Percentiles rank a stretch among this genome's conserved stretches.
Evolutionary conservation across 1,284 basidiomycete species (phyloP).

Genomic region (Fomes fomentarius): DNA sequence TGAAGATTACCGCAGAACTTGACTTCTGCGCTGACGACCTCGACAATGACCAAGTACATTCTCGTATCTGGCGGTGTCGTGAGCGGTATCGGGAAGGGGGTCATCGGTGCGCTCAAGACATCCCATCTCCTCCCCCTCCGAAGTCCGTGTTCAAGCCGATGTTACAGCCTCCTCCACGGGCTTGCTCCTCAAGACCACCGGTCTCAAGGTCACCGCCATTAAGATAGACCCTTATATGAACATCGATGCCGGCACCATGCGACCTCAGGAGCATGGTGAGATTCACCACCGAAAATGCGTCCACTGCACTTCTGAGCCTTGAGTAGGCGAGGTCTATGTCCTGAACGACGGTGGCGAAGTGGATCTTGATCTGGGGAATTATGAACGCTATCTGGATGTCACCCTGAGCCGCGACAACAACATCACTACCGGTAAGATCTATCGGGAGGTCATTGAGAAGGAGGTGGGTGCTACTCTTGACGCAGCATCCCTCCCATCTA

Average conservation of each 20-base stretch:
- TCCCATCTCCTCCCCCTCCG: slow-evolving; percentile 15
- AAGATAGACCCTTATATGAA: slow-evolving; percentile 99
- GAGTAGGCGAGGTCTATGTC: slow-evolving; percentile 93
- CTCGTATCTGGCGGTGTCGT: slow-evolving; percentile 91
- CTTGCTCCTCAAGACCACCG: slow-evolving; percentile 92
- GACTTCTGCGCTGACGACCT: slow-evolving; percentile 22
- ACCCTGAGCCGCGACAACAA: slow-evolving; percentile 96
- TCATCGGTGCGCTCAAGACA: slow-evolving; percentile 72
- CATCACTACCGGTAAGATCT: slow-evolving; percentile 98
- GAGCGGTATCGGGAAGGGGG: slow-evolving; percentile 93
- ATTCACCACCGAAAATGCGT: slow-evolving; percentile 5
- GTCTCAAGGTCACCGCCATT: slow-evolving; percentile 97
- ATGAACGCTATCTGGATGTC: slow-evolving; percentile 96
- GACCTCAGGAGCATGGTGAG: slow-evolving; percentile 96
- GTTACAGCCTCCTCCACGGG: slow-evolving; percentile 92
- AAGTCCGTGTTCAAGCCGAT: slow-evolving; percentile 28
- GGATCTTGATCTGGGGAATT: slow-evolving; percentile 97
- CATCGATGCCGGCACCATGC: slow-evolving; percentile 99
- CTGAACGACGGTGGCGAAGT: slow-evolving; percentile 99
- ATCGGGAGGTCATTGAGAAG: slow-evolving; percentile 95
- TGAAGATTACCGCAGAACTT: slow-evolving; percentile 23
- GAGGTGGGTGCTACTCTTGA: slow-evolving; percentile 63
- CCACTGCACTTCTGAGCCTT: slow-evolving; percentile 23
- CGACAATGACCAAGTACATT: slow-evolving; percentile 85
- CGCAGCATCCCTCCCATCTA: not conserved